Conservation (phyloP, 768 basidiomycete species). For the Krasilnikovozyma curviuscula region DNA sequence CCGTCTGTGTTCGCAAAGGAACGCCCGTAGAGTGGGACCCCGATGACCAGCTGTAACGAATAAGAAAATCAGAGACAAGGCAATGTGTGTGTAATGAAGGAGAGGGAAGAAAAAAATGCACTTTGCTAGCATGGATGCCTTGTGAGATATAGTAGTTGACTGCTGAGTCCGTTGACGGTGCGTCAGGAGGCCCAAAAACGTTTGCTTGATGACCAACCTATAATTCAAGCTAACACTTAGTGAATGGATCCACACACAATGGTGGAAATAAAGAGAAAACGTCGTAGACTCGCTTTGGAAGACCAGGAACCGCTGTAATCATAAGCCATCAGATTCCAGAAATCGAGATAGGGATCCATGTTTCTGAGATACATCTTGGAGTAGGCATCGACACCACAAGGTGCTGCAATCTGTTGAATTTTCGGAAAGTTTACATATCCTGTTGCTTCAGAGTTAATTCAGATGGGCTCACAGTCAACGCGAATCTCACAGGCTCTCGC, state of each 20-base stretch:
- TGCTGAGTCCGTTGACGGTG: constrained; percentile 42
- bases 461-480: constrained; percentile 43
- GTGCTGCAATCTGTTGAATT: constrained; percentile 39
- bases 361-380: background rate
- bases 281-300: constrained; percentile 33
- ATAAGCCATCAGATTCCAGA: constrained; percentile 85
- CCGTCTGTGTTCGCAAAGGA: constrained; percentile 73
- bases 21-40: constrained; percentile 83
- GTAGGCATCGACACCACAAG: constrained; percentile 43
- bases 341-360: constrained; percentile 41
- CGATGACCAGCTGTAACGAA: constrained; percentile 8
- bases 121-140: constrained; percentile 61
- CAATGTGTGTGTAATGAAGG: no score
- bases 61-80: background rate
- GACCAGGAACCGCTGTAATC: constrained; percentile 59
- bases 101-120: background rate
- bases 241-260: no score
- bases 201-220: constrained; percentile 85
- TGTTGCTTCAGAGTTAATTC: constrained; percentile 21
- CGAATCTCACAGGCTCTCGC: constrained; percentile 42
- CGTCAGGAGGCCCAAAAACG: constrained; percentile 34
- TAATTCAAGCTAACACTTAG: no score
- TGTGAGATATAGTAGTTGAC: constrained; percentile 49
- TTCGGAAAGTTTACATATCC: constrained; percentile 31
- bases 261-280: no score